Conservation (phyloP, 345 rosid genomes). For the Trapa incisa region DNA sequence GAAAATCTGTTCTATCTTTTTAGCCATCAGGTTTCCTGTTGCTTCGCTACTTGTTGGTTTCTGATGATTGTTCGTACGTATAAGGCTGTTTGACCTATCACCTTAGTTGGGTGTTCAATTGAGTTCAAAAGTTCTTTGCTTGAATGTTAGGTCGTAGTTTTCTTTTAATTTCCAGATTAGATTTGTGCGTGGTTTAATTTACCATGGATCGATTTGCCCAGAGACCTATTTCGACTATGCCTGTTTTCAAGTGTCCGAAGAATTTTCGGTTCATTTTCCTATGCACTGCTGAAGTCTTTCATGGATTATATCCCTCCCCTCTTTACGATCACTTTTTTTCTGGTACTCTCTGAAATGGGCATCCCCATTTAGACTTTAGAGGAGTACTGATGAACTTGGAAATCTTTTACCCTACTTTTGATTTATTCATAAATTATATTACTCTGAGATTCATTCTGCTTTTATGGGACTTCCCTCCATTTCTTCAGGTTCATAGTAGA, state of each 20-base stretch:
- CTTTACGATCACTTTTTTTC: no score
- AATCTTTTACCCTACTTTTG: not conserved
- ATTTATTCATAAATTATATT: not conserved
- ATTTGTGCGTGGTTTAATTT: no score
- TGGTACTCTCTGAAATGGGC: no score
- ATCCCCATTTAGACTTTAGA: not conserved
- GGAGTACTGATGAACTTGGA: not conserved
- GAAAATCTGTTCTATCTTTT: not conserved
- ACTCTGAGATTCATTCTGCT: not conserved
- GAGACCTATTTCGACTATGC: no score
- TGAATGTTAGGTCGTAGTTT: conserved; percentile 1
- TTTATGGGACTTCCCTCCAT: not conserved
- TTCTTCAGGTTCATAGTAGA: not conserved
- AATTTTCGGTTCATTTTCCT: no score
- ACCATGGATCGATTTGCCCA: no score
- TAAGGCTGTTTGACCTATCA: not conserved
- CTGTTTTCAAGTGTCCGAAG: no score
- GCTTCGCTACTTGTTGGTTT: not conserved
- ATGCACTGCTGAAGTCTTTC: not conserved
- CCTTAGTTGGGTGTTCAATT: not conserved
- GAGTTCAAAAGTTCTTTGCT: not conserved
- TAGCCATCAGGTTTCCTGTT: not conserved
- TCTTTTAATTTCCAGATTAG: not conserved
- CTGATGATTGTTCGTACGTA: no score
- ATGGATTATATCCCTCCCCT: not conserved